These are phyloP conservation scores for Priceomyces carsonii DNA, from an alignment of 805 yeast species.

Conservation along the genomic window DNA sequence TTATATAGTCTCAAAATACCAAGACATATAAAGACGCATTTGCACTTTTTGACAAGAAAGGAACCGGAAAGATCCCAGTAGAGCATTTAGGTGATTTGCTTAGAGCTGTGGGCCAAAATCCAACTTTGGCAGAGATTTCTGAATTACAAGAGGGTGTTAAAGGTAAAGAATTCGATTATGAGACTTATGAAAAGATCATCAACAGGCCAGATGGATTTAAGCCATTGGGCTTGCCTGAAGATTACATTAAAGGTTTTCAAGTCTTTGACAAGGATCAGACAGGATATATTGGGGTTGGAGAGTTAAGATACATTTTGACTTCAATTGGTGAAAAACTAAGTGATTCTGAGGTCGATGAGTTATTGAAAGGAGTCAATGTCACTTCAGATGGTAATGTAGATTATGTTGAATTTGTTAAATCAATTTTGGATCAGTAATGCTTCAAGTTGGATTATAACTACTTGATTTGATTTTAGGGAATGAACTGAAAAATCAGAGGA, in stretches of 20 bases:
- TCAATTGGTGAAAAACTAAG: slow-evolving; percentile 92
- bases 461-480: too few relatives aligned
- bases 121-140: slow-evolving; percentile 85
- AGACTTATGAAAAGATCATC: slow-evolving; percentile 71
- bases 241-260: slow-evolving; percentile 89
- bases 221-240: slow-evolving; percentile 84
- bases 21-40: slow-evolving; percentile 83
- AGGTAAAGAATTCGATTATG: slow-evolving; percentile 65
- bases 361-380: slow-evolving; percentile 91
- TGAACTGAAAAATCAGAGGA: too few relatives aligned
- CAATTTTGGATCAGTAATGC: slow-evolving; percentile 87
- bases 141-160: slow-evolving; percentile 45
- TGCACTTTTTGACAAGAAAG: slow-evolving; percentile 94
- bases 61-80: slow-evolving; percentile 85
- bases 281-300: slow-evolving; percentile 97
- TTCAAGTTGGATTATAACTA: too few relatives aligned
- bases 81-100: slow-evolving; percentile 88
- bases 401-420: slow-evolving; percentile 91
- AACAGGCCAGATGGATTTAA: slow-evolving; percentile 88
- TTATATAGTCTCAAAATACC: slow-evolving; percentile 40
- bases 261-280: slow-evolving; percentile 95
- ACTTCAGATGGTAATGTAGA: slow-evolving; percentile 94
- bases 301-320: slow-evolving; percentile 89
- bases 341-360: slow-evolving; percentile 92
- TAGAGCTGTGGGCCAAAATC: slow-evolving; percentile 98